Evolutionary conservation across 2,329 filamentous ascomycete species (phyloP).

Genomic region (Xylaria hypoxylon): DNA sequence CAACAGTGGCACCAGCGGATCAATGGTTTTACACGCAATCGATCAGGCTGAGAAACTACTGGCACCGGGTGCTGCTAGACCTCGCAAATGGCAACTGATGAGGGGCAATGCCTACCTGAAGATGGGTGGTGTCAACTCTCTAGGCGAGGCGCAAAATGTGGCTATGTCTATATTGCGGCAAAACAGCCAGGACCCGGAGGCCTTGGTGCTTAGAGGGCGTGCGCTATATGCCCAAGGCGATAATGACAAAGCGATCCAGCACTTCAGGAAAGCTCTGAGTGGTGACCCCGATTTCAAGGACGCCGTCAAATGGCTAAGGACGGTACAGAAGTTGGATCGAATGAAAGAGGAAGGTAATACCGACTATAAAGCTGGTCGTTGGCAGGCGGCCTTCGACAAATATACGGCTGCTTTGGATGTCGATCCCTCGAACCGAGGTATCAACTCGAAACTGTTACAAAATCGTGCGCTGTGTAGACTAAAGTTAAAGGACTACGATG

Average conservation of each 20-base stretch:
- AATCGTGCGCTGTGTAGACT: conserved; percentile 90
- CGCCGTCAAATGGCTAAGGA: conserved; percentile 87
- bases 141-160: conserved; percentile 92
- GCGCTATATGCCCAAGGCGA: conserved; percentile 92
- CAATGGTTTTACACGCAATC: conserved; percentile 91
- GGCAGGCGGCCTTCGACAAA: conserved; percentile 82
- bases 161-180: conserved; percentile 86
- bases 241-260: conserved; percentile 92
- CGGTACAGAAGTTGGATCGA: conserved; percentile 90
- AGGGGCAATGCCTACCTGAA: conserved; percentile 91
- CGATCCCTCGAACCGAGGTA: conserved; percentile 88
- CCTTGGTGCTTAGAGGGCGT: conserved; percentile 87
- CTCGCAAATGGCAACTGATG: conserved; percentile 94
- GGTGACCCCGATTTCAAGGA: conserved; percentile 93
- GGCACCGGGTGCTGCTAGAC: conserved; percentile 78
- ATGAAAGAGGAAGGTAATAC: conserved; percentile 95
- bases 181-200: conserved; percentile 94
- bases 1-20: conserved; percentile 79
- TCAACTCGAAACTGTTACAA: conserved; percentile 93
- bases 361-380: conserved; percentile 87
- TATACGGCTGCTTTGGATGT: conserved; percentile 87
- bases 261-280: conserved; percentile 88
- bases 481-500: conserved; percentile 84
- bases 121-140: conserved; percentile 88
- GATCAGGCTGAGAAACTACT: conserved; percentile 89